phyloP scores from a whole-genome alignment of 2,329 filamentous ascomycete species.

The Kalmusia sp. region DNA sequence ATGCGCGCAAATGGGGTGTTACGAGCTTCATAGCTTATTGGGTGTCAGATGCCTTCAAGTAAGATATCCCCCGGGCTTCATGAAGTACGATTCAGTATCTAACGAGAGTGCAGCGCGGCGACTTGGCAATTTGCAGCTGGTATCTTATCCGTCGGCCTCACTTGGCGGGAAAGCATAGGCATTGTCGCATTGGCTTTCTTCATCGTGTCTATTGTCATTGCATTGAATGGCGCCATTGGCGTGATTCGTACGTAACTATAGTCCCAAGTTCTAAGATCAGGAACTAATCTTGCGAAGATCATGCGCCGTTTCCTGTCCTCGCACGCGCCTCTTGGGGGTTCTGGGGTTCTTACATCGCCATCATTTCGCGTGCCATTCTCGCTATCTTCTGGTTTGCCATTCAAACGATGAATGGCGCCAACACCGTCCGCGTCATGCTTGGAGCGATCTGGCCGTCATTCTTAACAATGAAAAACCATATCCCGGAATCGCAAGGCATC shows the following conservation, averaged over 20 bases:
- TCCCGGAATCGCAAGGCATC: conserved; percentile 60
- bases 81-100: background rate
- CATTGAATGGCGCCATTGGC: conserved; percentile 62
- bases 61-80: conserved; percentile 8
- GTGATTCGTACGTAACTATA: conserved; percentile 31
- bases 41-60: conserved; percentile 61
- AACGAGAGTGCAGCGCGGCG: conserved; percentile 43
- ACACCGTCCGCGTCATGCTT: conserved; percentile 59
- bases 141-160: conserved; percentile 55
- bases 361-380: conserved; percentile 61
- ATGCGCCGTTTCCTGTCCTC: conserved; percentile 64
- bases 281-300: conserved; percentile 49
- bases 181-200: conserved; percentile 61
- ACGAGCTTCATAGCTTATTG: conserved; percentile 58
- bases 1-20: conserved; percentile 55
- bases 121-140: conserved; percentile 59
- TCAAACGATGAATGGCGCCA: conserved; percentile 69
- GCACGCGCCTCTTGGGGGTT: conserved; percentile 64
- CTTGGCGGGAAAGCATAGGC: conserved; percentile 62
- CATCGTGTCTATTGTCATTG: conserved; percentile 66
- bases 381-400: conserved; percentile 71
- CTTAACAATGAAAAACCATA: conserved; percentile 58
- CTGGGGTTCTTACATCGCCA: conserved; percentile 63
- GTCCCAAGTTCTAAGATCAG: background rate
- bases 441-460: conserved; percentile 67